Evolutionary conservation across 75 land plant genomes (phyloP).

Genomic region (Gnetum montanum): DNA sequence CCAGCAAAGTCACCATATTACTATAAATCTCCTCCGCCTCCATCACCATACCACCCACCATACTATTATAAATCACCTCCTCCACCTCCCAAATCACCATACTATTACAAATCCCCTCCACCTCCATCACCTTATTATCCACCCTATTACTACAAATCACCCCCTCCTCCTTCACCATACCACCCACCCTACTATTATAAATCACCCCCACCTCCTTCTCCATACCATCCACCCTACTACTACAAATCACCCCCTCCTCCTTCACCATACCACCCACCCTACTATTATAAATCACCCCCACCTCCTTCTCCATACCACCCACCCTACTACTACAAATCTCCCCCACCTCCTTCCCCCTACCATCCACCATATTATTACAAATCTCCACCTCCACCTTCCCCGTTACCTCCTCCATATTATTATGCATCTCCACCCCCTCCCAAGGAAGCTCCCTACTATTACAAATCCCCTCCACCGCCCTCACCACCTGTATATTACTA

Average conservation of each 20-base stretch:
- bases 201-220: conserved; percentile 23
- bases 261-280: conserved; percentile 1
- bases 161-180: too few relatives aligned
- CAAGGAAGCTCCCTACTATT: background rate
- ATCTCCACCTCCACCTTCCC: conserved; percentile 24
- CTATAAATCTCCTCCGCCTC: conserved; percentile 6
- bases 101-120: conserved; percentile 33
- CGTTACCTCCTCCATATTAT: conserved; percentile 17
- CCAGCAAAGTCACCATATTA: background rate
- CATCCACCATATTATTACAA: conserved; percentile 21
- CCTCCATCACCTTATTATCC: conserved; percentile 11
- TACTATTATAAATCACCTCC: conserved; percentile 33
- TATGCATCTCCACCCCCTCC: conserved; percentile 32
- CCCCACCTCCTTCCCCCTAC: conserved; percentile 12
- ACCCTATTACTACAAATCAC: conserved; percentile 1
- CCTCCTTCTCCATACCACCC: conserved; percentile 13
- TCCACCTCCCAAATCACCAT: conserved; percentile 9
- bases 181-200: conserved; percentile 16
- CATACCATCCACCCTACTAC: background rate
- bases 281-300: conserved; percentile 3
- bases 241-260: conserved; percentile 28
- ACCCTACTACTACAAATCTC: conserved; percentile 7
- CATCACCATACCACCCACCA: too few relatives aligned
- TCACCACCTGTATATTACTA: conserved; percentile 10
- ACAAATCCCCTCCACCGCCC: conserved; percentile 37